These are phyloP conservation scores for Agaricus sinodeliciosus DNA, from an alignment of 768 basidiomycete species.

Conservation along the genomic window DNA sequence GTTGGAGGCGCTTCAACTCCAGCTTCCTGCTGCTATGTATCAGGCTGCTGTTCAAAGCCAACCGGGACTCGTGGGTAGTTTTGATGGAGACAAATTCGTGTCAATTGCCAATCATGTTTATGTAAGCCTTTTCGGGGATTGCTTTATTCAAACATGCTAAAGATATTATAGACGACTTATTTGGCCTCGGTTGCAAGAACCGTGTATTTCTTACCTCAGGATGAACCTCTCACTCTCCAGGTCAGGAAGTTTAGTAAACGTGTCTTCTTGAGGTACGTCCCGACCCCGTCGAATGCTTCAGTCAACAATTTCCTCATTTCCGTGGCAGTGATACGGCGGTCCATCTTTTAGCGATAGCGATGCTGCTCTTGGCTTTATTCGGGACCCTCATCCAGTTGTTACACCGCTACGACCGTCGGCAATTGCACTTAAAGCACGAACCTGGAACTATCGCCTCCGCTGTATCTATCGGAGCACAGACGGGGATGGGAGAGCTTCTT, in stretches of 20 bases:
- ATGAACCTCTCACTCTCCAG: slow-evolving; percentile 29
- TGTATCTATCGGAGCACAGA: slow-evolving; percentile 46
- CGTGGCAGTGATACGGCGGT: slow-evolving; percentile 31
- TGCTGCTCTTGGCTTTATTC: slow-evolving; percentile 39
- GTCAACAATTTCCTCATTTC: neutral
- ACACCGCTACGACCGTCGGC: slow-evolving; percentile 37
- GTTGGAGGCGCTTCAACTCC: slow-evolving; percentile 37
- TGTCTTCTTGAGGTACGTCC: slow-evolving; percentile 40
- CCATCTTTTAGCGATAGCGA: slow-evolving; percentile 33
- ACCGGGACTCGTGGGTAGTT: slow-evolving; percentile 31
- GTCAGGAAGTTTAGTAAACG: slow-evolving; percentile 39
- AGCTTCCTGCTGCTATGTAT: slow-evolving; percentile 46
- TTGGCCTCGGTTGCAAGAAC: slow-evolving; percentile 41
- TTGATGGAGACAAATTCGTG: slow-evolving; percentile 30
- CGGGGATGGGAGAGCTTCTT: slow-evolving; percentile 39
- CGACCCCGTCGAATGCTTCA: neutral
- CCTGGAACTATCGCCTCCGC: slow-evolving; percentile 55
- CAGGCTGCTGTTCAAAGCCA: slow-evolving; percentile 35
- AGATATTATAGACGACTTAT: slow-evolving; percentile 31
- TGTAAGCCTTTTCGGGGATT: slow-evolving; percentile 26
- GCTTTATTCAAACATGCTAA: neutral
- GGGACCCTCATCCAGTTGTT: slow-evolving; percentile 38
- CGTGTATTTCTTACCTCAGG: slow-evolving; percentile 40
- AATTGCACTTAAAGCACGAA: slow-evolving; percentile 37
- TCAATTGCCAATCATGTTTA: slow-evolving; percentile 36